Base-by-base conservation (phyloP, 1,284 basidiomycete species). In the Rhodotorula mucilaginosa region DNA sequence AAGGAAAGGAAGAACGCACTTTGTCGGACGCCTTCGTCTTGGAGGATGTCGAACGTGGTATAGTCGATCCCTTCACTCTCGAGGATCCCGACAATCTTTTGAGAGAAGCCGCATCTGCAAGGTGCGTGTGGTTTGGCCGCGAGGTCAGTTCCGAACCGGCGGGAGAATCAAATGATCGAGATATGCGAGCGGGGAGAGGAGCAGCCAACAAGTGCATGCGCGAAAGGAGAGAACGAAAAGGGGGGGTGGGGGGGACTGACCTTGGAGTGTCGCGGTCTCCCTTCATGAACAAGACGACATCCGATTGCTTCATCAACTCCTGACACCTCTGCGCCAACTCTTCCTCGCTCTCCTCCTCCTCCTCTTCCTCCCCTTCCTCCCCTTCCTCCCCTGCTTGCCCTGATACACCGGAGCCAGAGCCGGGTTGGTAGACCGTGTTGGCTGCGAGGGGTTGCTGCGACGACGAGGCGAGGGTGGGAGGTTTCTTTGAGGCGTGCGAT, bases 221-320 rank as follows among this genome's bases (percentile, higher is more conserved):
- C 18, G 21, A 39, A 57, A 44, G 44, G 3, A 58, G 21, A 26
- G n/a, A 6, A 7, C 34, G 23, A 15, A 34, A 6, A 34, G 8
- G 8, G 34, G 34, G 34, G 34, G 3, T 34, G 34, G 18, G 21
- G 21, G 2, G 16, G 16, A 67, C 74, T 47, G 7, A 96, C 73
- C 92, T 88, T 3, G 93, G 97, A 39, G 86, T 84, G 60, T 90
- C 87, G 0, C 92, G 92, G 74, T 88, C 89, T 31, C 96, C 97
- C 83, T 99, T 99, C 95, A 99, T 99, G 86, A 99, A 98, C 69
- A 99, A 82, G 68, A 99, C 88, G 61, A 97, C 85, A 74, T 84
- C 84, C 78, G 82, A 82, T 78, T 84, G 83, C 76, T 84, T 84
- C 91, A 91, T 91, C 83, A 91, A 81, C 61, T 75, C 78, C 46